Percentiles rank a stretch among this genome's conserved stretches.
phyloP scores from a whole-genome alignment of 139 green algal genomes.

The Volvox africanus region DNA sequence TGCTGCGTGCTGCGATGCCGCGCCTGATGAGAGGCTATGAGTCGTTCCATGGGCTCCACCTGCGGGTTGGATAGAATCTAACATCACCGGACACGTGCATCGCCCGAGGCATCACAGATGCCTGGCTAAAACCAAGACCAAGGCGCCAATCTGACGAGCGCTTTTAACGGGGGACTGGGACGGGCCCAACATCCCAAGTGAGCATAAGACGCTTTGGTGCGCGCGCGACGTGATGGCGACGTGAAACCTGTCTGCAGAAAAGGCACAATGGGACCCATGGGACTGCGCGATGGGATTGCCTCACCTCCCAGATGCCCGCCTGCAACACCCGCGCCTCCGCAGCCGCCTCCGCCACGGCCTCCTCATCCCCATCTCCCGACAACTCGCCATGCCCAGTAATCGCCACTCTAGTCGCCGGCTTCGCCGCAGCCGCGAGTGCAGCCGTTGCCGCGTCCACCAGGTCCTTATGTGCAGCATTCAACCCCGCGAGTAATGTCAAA shows the following conservation, averaged over 20 bases:
- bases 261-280: too few species aligned
- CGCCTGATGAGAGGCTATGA: neutral
- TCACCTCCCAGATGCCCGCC: constrained; percentile 37
- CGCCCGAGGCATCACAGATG: too few species aligned
- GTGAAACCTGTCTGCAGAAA: too few species aligned
- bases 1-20: neutral
- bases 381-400: neutral
- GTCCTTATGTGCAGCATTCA: neutral
- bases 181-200: too few species aligned
- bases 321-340: neutral
- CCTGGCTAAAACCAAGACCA: too few species aligned
- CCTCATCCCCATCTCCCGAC: neutral
- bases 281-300: neutral
- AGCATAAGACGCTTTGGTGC: too few species aligned
- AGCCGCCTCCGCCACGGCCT: neutral
- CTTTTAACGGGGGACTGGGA: too few species aligned
- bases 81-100: too few species aligned
- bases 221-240: too few species aligned
- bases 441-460: neutral
- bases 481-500: neutral
- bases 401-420: neutral
- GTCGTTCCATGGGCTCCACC: constrained; percentile 19
- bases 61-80: neutral
- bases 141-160: too few species aligned
- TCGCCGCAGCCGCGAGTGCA: neutral